Evolutionary conservation across 2,329 filamentous ascomycete species (phyloP).

Genomic region (Ascomycota sp.): DNA sequence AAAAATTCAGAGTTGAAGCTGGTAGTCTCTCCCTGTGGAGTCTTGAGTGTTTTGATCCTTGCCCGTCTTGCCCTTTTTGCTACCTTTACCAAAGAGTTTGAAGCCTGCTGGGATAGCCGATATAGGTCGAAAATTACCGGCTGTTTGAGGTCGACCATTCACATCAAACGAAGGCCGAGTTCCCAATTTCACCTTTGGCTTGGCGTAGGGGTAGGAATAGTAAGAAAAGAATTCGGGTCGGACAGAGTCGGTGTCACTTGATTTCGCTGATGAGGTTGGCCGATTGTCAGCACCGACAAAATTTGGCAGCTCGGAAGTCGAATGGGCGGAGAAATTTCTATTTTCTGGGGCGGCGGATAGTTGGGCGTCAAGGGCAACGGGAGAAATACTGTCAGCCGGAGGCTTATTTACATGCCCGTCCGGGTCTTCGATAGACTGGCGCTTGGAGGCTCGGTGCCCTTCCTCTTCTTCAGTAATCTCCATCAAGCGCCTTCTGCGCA

Average conservation of each 20-base stretch:
- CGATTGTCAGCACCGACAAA: conserved; percentile 26
- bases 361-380: conserved; percentile 29
- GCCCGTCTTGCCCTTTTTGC: conserved; percentile 22
- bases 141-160: conserved; percentile 39
- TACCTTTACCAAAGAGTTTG: conserved; percentile 42
- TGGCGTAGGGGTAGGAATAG: conserved; percentile 30
- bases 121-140: conserved; percentile 45
- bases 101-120: conserved; percentile 66
- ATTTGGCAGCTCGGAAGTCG: conserved; percentile 26
- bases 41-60: conserved; percentile 6
- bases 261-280: conserved; percentile 23
- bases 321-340: conserved; percentile 24
- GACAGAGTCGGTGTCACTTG: conserved; percentile 22
- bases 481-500: conserved; percentile 57
- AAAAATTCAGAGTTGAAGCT: conserved; percentile 16
- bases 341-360: conserved; percentile 29
- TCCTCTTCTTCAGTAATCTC: conserved; percentile 93
- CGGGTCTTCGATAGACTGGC: conserved; percentile 33
- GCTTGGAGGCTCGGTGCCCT: conserved; percentile 35
- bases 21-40: conserved; percentile 16
- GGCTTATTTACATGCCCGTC: conserved; percentile 10
- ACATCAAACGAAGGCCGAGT: conserved; percentile 60
- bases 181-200: conserved; percentile 74
- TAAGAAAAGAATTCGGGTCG: conserved; percentile 30
- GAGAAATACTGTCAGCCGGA: conserved; percentile 10